These are phyloP conservation scores for Mycena chlorophos DNA, from an alignment of 768 basidiomycete species.

Conservation along the genomic window DNA sequence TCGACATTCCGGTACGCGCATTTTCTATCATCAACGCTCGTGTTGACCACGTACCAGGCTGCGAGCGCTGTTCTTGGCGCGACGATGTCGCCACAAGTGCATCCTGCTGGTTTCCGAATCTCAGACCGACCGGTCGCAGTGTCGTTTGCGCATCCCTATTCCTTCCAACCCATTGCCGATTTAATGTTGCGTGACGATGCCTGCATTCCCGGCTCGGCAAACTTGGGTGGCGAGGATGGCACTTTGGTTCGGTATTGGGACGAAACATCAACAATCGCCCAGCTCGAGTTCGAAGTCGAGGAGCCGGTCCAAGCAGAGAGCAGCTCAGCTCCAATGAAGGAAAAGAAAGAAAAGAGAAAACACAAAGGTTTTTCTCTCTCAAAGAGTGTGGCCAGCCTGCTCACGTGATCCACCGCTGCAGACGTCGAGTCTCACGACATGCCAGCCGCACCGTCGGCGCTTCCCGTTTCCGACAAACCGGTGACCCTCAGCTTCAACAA, in stretches of 20 bases:
- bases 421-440: slow-evolving; percentile 36
- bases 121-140: slow-evolving; percentile 86
- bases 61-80: slow-evolving; percentile 79
- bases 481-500: slow-evolving; percentile 77
- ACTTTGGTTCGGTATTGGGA: slow-evolving; percentile 92
- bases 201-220: slow-evolving; percentile 64
- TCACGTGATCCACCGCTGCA: slow-evolving; percentile 21
- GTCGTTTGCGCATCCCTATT: slow-evolving; percentile 90
- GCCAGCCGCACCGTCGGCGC: slow-evolving; percentile 56
- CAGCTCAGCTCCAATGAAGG: slow-evolving; percentile 33
- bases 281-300: slow-evolving; percentile 79
- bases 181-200: slow-evolving; percentile 76
- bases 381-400: neutral
- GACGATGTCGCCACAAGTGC: slow-evolving; percentile 83
- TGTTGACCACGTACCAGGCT: slow-evolving; percentile 49
- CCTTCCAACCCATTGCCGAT: slow-evolving; percentile 81
- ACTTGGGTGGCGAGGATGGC: slow-evolving; percentile 70
- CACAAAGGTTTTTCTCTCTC: slow-evolving; percentile 43
- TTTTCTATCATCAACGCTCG: neutral
- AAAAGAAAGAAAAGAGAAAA: slow-evolving; percentile 65
- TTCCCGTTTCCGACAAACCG: slow-evolving; percentile 79
- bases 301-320: slow-evolving; percentile 42
- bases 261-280: slow-evolving; percentile 72
- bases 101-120: slow-evolving; percentile 93
- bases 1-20: slow-evolving; percentile 67